These are phyloP conservation scores for Colletotrichum musae DNA, from an alignment of 2,329 filamentous ascomycete genomes.

Conservation along the genomic window DNA sequence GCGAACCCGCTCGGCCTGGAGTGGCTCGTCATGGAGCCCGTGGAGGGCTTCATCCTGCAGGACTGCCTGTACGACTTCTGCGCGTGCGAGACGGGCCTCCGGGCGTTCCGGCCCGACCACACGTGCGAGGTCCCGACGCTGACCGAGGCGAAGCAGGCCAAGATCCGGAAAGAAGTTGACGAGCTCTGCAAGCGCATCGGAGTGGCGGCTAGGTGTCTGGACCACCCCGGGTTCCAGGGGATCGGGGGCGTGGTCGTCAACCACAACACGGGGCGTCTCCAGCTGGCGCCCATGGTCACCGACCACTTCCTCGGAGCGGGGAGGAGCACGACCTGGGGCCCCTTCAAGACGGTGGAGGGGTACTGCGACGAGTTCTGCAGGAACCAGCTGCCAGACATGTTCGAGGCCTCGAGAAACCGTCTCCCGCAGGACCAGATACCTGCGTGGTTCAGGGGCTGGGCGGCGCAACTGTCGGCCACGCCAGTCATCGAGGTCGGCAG, in stretches of 20 bases:
- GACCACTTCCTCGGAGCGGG: background rate
- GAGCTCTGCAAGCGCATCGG: background rate
- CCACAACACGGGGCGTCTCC: background rate
- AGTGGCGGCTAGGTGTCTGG: background rate
- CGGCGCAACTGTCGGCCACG: background rate
- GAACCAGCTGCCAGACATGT: background rate
- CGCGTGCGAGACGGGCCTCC: conserved; percentile 20
- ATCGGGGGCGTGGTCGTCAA: conserved; percentile 38
- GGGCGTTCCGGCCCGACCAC: conserved; percentile 5
- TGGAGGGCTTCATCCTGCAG: conserved; percentile 21
- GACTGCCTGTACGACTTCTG: conserved; percentile 10
- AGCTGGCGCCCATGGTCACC: background rate
- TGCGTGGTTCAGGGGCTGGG: background rate
- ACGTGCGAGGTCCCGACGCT: background rate
- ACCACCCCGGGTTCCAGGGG: background rate
- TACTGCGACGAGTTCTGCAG: background rate
- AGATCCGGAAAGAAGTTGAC: conserved; percentile 3
- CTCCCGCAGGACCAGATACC: background rate
- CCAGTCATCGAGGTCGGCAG: conserved; percentile 11
- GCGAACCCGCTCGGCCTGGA: conserved; percentile 38
- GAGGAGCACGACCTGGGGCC: background rate
- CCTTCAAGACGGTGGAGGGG: background rate
- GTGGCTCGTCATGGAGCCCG: conserved; percentile 40
- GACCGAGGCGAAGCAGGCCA: background rate
- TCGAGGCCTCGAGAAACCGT: background rate